Conservation (phyloP, 352 stramenopile genomes). For the Saprolegnia diclina region DNA sequence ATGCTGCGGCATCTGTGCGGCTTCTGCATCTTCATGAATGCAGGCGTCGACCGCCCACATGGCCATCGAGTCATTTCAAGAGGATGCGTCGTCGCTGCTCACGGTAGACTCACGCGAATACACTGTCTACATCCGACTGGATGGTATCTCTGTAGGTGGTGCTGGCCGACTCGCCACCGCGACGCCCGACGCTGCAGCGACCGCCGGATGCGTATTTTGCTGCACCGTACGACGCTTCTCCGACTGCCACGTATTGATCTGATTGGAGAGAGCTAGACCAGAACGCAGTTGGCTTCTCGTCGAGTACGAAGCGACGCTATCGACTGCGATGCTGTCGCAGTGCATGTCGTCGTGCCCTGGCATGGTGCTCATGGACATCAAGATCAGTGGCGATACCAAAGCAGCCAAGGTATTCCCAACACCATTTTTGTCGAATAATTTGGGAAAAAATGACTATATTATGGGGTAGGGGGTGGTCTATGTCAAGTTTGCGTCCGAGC, state of each 20-base stretch:
- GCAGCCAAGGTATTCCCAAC: conserved; percentile 8
- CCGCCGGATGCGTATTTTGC: no score
- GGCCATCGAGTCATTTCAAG: conserved; percentile 53
- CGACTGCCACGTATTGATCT: neutral
- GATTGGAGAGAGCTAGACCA: neutral
- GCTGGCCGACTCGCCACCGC: no score
- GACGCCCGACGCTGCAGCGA: no score
- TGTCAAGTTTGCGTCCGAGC: conserved; percentile 62
- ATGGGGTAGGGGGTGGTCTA: conserved; percentile 65
- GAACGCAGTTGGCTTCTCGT: conserved; percentile 52
- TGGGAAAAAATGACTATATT: no score
- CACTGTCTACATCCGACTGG: no score
- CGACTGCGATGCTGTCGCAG: conserved; percentile 57
- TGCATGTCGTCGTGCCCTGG: conserved; percentile 48
- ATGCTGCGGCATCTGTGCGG: no score
- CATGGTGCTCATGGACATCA: conserved; percentile 83
- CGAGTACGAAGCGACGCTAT: conserved; percentile 55
- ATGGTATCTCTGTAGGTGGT: no score
- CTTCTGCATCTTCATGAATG: no score
- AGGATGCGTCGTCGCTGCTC: conserved; percentile 44
- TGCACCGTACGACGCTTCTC: no score
- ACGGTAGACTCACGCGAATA: conserved; percentile 37
- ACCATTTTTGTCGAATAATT: no score
- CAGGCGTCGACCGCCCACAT: conserved; percentile 44
- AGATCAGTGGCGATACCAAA: conserved; percentile 32